Conservation (phyloP, 192 early-diverging fungal species). For the Funneliformis mosseae region DNA sequence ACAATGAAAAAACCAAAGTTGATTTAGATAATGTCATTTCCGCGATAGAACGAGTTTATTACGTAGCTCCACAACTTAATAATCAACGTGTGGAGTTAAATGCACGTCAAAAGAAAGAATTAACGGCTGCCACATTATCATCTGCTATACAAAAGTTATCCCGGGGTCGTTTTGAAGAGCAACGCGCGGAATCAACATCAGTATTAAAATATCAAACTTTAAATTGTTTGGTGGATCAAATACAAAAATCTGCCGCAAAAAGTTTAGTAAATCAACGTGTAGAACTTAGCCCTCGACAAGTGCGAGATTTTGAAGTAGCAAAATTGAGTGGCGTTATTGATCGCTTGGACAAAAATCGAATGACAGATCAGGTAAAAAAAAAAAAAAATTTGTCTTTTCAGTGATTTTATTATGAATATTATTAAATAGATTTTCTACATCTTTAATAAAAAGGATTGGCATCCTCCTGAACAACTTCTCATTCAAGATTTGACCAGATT, state of each 20-base stretch:
- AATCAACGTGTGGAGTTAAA: conserved; percentile 58
- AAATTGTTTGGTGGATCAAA: conserved; percentile 51
- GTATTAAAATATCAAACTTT: conserved; percentile 45
- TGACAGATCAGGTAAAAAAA: conserved; percentile 51
- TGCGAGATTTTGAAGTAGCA: conserved; percentile 47
- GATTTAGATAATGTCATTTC: conserved; percentile 57
- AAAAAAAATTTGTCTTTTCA: too few species aligned
- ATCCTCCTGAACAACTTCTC: conserved; percentile 51
- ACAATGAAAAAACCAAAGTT: conserved; percentile 49
- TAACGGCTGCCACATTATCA: conserved; percentile 49
- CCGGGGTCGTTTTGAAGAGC: conserved; percentile 43
- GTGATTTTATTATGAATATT: not conserved
- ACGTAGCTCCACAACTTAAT: conserved; percentile 52
- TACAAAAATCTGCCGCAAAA: conserved; percentile 47
- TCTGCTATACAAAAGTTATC: conserved; percentile 51
- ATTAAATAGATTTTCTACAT: conserved; percentile 9
- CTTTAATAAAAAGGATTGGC: conserved; percentile 49
- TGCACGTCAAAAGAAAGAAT: conserved; percentile 43
- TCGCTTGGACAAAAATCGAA: conserved; percentile 43
- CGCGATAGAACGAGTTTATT: conserved; percentile 55
- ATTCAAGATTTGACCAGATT: conserved; percentile 50
- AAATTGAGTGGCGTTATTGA: conserved; percentile 47
- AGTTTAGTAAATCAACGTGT: conserved; percentile 54
- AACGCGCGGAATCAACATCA: conserved; percentile 33
- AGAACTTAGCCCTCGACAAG: conserved; percentile 41